Percentiles rank a stretch among this genome's conserved stretches.
phyloP scores from a whole-genome alignment of 176 grass and related monocot species.

The Saccharum spontaneum region DNA sequence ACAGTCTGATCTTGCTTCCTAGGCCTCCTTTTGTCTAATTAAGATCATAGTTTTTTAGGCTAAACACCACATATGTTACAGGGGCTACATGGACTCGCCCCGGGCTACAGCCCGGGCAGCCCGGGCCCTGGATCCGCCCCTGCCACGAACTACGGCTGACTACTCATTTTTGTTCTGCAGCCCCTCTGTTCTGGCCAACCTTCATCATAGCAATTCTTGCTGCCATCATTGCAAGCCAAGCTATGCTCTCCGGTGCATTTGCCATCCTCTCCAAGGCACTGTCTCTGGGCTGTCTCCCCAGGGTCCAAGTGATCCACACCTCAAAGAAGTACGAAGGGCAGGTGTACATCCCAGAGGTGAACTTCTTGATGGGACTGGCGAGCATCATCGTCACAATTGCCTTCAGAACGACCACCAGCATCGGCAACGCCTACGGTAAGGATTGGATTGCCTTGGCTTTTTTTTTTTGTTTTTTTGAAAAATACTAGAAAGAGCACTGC shows the following conservation, averaged over 20 bases:
- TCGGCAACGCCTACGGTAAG: slow-evolving; percentile 75
- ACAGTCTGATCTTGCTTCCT: no score
- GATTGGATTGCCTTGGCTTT: no score
- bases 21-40: no score
- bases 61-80: no score
- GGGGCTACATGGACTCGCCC: no score
- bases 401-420: slow-evolving; percentile 61
- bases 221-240: slow-evolving; percentile 83
- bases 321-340: slow-evolving; percentile 72
- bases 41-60: no score
- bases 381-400: slow-evolving; percentile 57
- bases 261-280: slow-evolving; percentile 74
- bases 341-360: slow-evolving; percentile 87
- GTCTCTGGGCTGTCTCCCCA: slow-evolving; percentile 71
- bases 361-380: slow-evolving; percentile 70
- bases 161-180: slow-evolving; percentile 20
- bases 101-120: no score
- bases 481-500: no score
- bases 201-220: slow-evolving; percentile 70
- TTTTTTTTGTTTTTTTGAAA: no score
- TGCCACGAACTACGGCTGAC: neutral
- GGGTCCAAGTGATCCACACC: slow-evolving; percentile 76
- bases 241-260: slow-evolving; percentile 74
- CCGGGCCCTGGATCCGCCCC: no score
- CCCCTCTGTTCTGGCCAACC: slow-evolving; percentile 62